phyloP scores from a whole-genome alignment of 371 early-diverging fungal species.

The Zychaea mexicana region DNA sequence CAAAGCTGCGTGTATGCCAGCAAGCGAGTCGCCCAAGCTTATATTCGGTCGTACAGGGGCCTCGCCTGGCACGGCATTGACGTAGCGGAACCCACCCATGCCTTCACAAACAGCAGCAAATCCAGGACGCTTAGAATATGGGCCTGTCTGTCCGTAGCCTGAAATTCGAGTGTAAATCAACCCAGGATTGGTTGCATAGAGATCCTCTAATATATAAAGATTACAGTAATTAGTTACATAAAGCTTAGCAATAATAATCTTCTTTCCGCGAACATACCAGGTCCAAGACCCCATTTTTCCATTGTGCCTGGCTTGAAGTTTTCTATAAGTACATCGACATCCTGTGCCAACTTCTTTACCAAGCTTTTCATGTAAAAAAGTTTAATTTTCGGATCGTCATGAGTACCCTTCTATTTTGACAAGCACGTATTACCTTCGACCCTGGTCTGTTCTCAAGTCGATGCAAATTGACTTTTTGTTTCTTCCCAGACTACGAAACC shows the following conservation, averaged over 20 bases:
- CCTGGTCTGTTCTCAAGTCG: slow-evolving; percentile 48
- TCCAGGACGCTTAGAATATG: slow-evolving; percentile 54
- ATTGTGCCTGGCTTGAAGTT: slow-evolving; percentile 63
- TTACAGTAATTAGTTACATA: no score
- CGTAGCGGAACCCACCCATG: slow-evolving; percentile 56
- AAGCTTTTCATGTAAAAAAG: slow-evolving; percentile 23
- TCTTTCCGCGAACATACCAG: slow-evolving; percentile 45
- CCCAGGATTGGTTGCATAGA: slow-evolving; percentile 41
- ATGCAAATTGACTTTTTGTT: slow-evolving; percentile 61
- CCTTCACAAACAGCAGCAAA: slow-evolving; percentile 64
- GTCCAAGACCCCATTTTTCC: slow-evolving; percentile 67
- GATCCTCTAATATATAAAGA: slow-evolving; percentile 28
- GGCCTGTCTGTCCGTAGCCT: slow-evolving; percentile 60
- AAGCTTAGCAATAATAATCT: neutral
- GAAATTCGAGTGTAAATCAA: slow-evolving; percentile 58
- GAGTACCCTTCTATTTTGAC: neutral
- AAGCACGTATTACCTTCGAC: slow-evolving; percentile 35
- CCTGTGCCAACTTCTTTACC: slow-evolving; percentile 43
- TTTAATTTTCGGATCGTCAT: neutral
- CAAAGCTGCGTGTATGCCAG: slow-evolving; percentile 57
- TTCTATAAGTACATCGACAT: slow-evolving; percentile 58
- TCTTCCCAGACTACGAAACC: slow-evolving; percentile 53
- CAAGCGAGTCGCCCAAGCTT: slow-evolving; percentile 58
- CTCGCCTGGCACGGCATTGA: slow-evolving; percentile 50
- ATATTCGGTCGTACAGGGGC: slow-evolving; percentile 61